phyloP scores from a whole-genome alignment of 208 protist species.

The Leishmania amazonensis region DNA sequence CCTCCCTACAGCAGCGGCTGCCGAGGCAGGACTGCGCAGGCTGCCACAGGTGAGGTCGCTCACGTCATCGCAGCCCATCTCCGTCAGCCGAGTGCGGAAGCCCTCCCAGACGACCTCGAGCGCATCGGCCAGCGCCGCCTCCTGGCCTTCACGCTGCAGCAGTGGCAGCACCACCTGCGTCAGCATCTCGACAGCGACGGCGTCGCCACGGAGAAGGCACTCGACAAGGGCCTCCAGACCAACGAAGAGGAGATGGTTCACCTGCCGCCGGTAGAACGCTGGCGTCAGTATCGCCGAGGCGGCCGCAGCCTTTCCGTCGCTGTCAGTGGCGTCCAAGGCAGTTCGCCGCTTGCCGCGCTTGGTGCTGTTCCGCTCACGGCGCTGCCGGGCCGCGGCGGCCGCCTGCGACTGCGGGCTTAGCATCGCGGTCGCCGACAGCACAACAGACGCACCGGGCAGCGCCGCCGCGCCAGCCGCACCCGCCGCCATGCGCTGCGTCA shows the following conservation, averaged over 20 bases:
- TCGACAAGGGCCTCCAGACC: slow-evolving; percentile 13
- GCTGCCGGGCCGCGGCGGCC: background rate
- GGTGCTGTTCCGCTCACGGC: background rate
- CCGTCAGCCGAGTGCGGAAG: slow-evolving; percentile 28
- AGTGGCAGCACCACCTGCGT: slow-evolving; percentile 22
- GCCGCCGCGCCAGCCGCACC: background rate
- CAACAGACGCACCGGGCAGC: background rate
- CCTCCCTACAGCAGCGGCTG: background rate
- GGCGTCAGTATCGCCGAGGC: slow-evolving; percentile 15
- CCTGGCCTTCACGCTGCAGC: slow-evolving; percentile 26
- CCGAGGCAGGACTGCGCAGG: background rate
- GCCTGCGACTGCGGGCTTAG: slow-evolving; percentile 7
- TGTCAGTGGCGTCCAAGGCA: background rate
- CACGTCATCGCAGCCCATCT: slow-evolving; percentile 29
- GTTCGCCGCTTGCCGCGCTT: background rate
- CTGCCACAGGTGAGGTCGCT: background rate
- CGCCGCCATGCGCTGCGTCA: background rate
- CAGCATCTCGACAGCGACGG: slow-evolving; percentile 15
- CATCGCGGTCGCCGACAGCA: slow-evolving; percentile 1
- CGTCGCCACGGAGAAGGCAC: slow-evolving; percentile 30
- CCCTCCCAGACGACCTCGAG: slow-evolving; percentile 25
- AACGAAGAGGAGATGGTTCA: slow-evolving; percentile 16
- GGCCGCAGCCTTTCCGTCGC: background rate
- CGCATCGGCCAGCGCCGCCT: slow-evolving; percentile 28
- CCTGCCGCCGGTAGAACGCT: slow-evolving; percentile 14